phyloP scores from a whole-genome alignment of 768 basidiomycete genomes.

The Solioccasus polychromus region DNA sequence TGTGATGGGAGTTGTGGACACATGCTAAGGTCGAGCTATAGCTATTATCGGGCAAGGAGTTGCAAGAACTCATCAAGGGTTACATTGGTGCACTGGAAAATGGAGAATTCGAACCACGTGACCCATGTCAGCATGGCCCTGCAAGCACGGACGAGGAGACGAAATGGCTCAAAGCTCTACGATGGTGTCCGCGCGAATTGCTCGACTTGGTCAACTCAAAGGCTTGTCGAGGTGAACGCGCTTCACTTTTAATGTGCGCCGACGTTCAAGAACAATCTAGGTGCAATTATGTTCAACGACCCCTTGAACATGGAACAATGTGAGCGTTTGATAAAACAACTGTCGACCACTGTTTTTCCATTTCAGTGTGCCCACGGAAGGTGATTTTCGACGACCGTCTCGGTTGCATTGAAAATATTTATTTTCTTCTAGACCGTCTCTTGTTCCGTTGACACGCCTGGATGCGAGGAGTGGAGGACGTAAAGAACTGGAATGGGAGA shows the following conservation, averaged over 20 bases:
- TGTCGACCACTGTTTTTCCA: conserved; percentile 75
- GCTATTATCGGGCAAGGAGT: conserved; percentile 67
- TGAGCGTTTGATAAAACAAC: conserved; percentile 57
- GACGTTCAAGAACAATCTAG: conserved; percentile 38
- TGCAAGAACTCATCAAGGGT: conserved; percentile 72
- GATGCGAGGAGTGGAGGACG: conserved; percentile 12
- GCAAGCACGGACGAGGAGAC: conserved; percentile 20
- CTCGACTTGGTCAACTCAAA: conserved; percentile 89
- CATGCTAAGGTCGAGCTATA: conserved; percentile 28
- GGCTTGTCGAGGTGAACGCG: conserved; percentile 81
- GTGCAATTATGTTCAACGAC: conserved; percentile 98
- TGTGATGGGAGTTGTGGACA: not conserved
- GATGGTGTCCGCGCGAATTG: conserved; percentile 80
- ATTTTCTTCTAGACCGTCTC: conserved; percentile 43
- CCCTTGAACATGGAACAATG: conserved; percentile 66
- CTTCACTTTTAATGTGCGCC: not conserved
- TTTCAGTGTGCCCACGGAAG: conserved; percentile 98
- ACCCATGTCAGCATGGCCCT: conserved; percentile 12
- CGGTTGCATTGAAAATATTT: not conserved
- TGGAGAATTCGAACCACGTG: conserved; percentile 33
- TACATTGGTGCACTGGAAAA: conserved; percentile 62
- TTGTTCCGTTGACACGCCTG: conserved; percentile 46
- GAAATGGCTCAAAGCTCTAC: conserved; percentile 67
- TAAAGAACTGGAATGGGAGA: conserved; percentile 26
- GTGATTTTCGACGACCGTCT: conserved; percentile 36